Evolutionary conservation across 2,329 filamentous ascomycete species (phyloP).

Genomic region (Sclerotiophoma versabilis): DNA sequence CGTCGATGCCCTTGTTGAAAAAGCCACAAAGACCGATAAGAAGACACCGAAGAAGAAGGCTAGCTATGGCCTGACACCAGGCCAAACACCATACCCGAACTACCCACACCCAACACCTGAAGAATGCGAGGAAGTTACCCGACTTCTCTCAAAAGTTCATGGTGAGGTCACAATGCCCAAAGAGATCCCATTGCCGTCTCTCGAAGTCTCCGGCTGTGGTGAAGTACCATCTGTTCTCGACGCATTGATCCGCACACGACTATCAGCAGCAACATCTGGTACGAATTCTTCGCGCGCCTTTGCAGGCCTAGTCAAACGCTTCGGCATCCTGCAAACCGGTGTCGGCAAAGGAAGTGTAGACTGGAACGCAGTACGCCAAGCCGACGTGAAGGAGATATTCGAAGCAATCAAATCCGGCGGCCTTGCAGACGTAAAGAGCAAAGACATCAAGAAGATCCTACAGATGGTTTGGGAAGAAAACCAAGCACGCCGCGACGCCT

Average conservation of each 20-base stretch:
- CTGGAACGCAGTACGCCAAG: slow-evolving; percentile 73
- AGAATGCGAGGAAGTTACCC: slow-evolving; percentile 73
- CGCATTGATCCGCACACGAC: slow-evolving; percentile 67
- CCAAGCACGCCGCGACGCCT: slow-evolving; percentile 60
- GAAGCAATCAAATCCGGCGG: slow-evolving; percentile 75
- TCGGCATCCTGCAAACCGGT: slow-evolving; percentile 68
- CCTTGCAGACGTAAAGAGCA: slow-evolving; percentile 73
- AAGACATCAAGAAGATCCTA: slow-evolving; percentile 75
- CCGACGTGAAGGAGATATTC: slow-evolving; percentile 67
- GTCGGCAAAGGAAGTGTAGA: slow-evolving; percentile 75
- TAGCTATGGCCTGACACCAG: slow-evolving; percentile 56
- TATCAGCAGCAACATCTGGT: slow-evolving; percentile 67
- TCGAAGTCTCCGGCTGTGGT: slow-evolving; percentile 74
- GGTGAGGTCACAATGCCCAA: slow-evolving; percentile 69
- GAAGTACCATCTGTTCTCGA: slow-evolving; percentile 71
- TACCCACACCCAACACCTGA: slow-evolving; percentile 69
- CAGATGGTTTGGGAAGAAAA: slow-evolving; percentile 76
- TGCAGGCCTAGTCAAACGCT: slow-evolving; percentile 67
- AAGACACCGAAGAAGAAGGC: slow-evolving; percentile 43
- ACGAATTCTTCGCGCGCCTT: slow-evolving; percentile 72
- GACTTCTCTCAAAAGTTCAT: slow-evolving; percentile 70
- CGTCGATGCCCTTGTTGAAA: slow-evolving; percentile 32
- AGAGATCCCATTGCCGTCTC: slow-evolving; percentile 72
- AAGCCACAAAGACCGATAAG: slow-evolving; percentile 37
- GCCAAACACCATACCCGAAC: slow-evolving; percentile 71